phyloP scores from a whole-genome alignment of 2,329 filamentous ascomycete genomes.

The Monosporascus cannonballus region DNA sequence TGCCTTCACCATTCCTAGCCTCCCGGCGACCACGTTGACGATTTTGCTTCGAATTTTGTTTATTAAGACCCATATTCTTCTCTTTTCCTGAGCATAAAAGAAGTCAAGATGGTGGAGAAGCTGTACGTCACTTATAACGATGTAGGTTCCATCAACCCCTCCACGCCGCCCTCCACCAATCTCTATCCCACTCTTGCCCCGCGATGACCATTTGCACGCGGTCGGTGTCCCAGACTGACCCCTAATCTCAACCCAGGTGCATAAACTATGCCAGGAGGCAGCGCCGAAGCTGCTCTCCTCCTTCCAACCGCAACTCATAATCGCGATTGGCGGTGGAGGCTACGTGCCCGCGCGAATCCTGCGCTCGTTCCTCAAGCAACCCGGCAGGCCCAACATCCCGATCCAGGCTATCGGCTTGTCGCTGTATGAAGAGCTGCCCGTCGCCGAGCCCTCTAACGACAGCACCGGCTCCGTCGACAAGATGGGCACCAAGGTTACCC shows the following conservation, averaged over 20 bases:
- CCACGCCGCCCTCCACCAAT: slow-evolving; percentile 4
- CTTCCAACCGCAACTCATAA: slow-evolving; percentile 92
- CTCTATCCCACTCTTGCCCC: slow-evolving; percentile 7
- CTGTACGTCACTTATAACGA: slow-evolving; percentile 89
- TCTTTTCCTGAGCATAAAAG: neutral
- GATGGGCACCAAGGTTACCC: slow-evolving; percentile 88
- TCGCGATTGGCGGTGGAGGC: slow-evolving; percentile 94
- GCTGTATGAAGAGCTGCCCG: slow-evolving; percentile 78
- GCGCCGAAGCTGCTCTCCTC: slow-evolving; percentile 75
- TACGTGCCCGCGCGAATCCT: slow-evolving; percentile 97
- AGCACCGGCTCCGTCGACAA: slow-evolving; percentile 57
- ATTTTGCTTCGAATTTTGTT: too few relatives aligned
- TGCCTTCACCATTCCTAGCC: too few relatives aligned
- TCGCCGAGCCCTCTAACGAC: slow-evolving; percentile 43
- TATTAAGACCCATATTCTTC: neutral
- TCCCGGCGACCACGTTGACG: too few relatives aligned
- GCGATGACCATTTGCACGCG: slow-evolving; percentile 3
- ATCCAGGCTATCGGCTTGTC: slow-evolving; percentile 99
- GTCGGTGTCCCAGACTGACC: neutral
- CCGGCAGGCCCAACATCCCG: slow-evolving; percentile 86
- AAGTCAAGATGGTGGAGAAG: slow-evolving; percentile 69
- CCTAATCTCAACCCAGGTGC: slow-evolving; percentile 55
- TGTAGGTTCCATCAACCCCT: slow-evolving; percentile 45
- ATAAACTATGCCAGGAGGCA: slow-evolving; percentile 90
- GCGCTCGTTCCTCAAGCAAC: slow-evolving; percentile 90